A percentile compares a stretch with the other conserved stretches of the same genome.
Conservation (phyloP, 768 basidiomycete species). For the Boletus tomentosulus region DNA sequence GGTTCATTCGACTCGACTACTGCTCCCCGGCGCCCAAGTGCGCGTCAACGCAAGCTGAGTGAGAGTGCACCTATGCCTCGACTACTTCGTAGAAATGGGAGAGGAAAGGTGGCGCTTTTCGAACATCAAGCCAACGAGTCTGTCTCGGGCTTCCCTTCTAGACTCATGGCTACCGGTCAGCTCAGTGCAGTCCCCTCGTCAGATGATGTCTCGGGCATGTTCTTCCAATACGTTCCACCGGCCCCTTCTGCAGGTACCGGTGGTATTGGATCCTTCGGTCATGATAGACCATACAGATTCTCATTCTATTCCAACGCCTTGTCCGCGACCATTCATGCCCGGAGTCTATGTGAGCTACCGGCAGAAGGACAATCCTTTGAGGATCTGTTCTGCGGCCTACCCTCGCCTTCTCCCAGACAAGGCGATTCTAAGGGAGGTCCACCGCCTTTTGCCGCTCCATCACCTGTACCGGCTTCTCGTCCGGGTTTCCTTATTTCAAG, state of each 20-base stretch:
- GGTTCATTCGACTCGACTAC: slow-evolving; percentile 8
- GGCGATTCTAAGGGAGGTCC: slow-evolving; percentile 5
- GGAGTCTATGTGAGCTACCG: slow-evolving; percentile 88
- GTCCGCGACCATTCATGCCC: slow-evolving; percentile 90
- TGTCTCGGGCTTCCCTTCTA: slow-evolving; percentile 43
- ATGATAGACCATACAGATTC: slow-evolving; percentile 93
- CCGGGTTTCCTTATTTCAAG: slow-evolving; percentile 1
- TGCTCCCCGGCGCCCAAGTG: slow-evolving; percentile 21
- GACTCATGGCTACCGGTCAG: slow-evolving; percentile 26
- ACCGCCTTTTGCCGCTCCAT: slow-evolving; percentile 5
- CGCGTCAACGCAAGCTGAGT: slow-evolving; percentile 83
- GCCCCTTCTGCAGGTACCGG: slow-evolving; percentile 8
- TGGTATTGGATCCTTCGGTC: slow-evolving; percentile 47
- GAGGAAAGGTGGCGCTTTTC: slow-evolving; percentile 89
- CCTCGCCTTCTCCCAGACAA: slow-evolving; percentile 14
- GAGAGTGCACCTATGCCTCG: slow-evolving; percentile 73
- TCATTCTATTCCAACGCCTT: slow-evolving; percentile 96
- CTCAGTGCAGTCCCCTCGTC: slow-evolving; percentile 40
- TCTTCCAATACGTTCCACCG: slow-evolving; percentile 9
- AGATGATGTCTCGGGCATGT: slow-evolving; percentile 33
- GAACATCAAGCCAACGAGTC: slow-evolving; percentile 55
- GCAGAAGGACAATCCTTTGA: slow-evolving; percentile 92
- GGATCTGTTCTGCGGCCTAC: slow-evolving; percentile 71
- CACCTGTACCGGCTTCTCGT: slow-evolving; percentile 6
- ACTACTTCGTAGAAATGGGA: slow-evolving; percentile 50